Base-by-base conservation (phyloP, 306 rosid genomes). In the Fragaria nilgerrensis region DNA sequence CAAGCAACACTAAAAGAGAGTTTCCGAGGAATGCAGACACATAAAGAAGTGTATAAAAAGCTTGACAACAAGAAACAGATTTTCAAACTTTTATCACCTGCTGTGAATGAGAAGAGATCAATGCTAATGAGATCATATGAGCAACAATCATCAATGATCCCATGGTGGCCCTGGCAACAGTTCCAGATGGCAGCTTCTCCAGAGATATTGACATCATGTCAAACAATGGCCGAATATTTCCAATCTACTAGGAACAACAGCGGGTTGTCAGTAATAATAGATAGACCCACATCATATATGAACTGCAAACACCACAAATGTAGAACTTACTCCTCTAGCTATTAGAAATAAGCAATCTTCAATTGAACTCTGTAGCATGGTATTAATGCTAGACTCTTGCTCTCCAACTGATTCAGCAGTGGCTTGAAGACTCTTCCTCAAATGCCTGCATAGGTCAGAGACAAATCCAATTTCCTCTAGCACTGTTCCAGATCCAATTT, bases 371-470 rank as follows among this genome's bases (percentile, higher is more conserved):
- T 91, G 98, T 58, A 96, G 98, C 74, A 84, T 78, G 69, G 85
- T 71, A 86, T 91, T 92, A 76, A 85, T 75, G 83, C 88, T 88
- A 61, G 88, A 80, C 78, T 96, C 98, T 77, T 85, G 92, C 84
- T 91, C 98, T 55, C 92, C 96, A 83, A 83, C 89, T 53, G 82
- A 80, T 78, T 88, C 97, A 84, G 78, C 76, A 37, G 97, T 86
- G 80, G 93, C 89, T 82, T 86, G 95, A 86, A 90, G 92, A 81
- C 99, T 91, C 87, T 96, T 96, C 83, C 96, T 89, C 25, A 96
- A 87, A 89, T 96, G 99, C 84, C 99, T 84, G 86, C 97, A 96
- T 74, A 96, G 88, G 77, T 92, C 98, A n/a, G 89, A 88, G 66
- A 91, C 98, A 79, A 85, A 92, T 70, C 97, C 99, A 77, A 91